Evolutionary conservation across 768 basidiomycete genomes (phyloP).

Genomic region (Auricularia sp.): DNA sequence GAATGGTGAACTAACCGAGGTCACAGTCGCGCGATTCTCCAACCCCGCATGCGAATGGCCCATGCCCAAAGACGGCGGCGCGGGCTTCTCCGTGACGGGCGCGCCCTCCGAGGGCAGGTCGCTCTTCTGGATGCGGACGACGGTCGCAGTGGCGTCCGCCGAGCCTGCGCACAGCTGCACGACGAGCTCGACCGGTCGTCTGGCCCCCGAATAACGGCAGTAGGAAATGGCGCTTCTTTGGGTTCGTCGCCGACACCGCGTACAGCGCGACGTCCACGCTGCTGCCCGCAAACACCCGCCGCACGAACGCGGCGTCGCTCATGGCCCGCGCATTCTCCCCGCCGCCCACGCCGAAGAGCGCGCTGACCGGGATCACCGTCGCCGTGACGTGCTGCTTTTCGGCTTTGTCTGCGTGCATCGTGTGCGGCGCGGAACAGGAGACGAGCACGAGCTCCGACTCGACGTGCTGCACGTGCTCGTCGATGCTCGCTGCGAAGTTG

Average conservation of each 20-base stretch:
- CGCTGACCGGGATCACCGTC: conserved; percentile 60
- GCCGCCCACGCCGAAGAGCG: conserved; percentile 32
- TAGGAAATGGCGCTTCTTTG: conserved; percentile 50
- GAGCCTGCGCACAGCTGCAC: conserved; percentile 66
- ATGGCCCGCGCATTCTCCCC: conserved; percentile 39
- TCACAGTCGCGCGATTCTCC: conserved; percentile 30
- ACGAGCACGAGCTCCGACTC: conserved; percentile 68
- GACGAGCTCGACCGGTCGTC: conserved; percentile 86
- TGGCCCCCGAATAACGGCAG: conserved; percentile 91
- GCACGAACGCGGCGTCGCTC: conserved; percentile 71
- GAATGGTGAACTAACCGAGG: conserved; percentile 32
- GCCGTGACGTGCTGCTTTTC: conserved; percentile 10
- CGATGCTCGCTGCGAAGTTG: conserved; percentile 41
- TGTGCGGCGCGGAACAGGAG: conserved; percentile 57
- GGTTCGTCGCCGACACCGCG: conserved; percentile 13
- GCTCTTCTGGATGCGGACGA: conserved; percentile 51
- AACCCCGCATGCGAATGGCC: conserved; percentile 10
- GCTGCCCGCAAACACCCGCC: conserved; percentile 61
- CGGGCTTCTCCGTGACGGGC: conserved; percentile 15
- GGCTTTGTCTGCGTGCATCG: conserved; percentile 6
- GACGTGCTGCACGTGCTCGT: conserved; percentile 49
- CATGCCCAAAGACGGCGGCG: conserved; percentile 22
- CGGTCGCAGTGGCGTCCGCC: conserved; percentile 57
- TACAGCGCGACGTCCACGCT: conserved; percentile 71
- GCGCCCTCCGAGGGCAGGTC: conserved; percentile 20